Conservation (phyloP, 2,329 filamentous ascomycete species). For the Juglanconis juglandina region DNA sequence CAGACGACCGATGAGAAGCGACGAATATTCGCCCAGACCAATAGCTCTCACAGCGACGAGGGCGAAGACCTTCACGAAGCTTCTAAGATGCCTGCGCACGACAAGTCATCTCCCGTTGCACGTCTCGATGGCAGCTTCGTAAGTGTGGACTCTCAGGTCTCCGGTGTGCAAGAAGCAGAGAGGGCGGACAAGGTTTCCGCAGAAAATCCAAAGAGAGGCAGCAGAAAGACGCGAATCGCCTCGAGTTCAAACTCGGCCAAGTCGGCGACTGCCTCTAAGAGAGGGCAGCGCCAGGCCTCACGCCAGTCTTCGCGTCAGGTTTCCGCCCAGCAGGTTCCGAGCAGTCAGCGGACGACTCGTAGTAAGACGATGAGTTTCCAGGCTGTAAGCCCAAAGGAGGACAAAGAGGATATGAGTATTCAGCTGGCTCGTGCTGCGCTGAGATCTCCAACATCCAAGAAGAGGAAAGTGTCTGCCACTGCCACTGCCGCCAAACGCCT, state of each 20-base stretch:
- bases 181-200: neutral
- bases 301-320: neutral
- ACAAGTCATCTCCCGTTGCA: neutral
- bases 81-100: neutral
- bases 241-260: neutral
- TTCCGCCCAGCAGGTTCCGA: slow-evolving; percentile 1
- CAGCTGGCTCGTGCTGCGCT: slow-evolving; percentile 29
- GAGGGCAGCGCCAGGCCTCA: slow-evolving; percentile 6
- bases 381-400: slow-evolving; percentile 13
- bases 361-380: slow-evolving; percentile 19
- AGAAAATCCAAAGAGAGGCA: slow-evolving; percentile 2
- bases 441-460: slow-evolving; percentile 26
- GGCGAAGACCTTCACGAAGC: slow-evolving; percentile 8
- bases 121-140: slow-evolving; percentile 7
- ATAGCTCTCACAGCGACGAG: neutral
- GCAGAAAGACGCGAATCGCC: neutral
- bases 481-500: slow-evolving; percentile 21
- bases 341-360: slow-evolving; percentile 15
- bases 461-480: slow-evolving; percentile 17
- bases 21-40: neutral
- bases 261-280: neutral
- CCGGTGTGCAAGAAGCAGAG: slow-evolving; percentile 4
- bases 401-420: slow-evolving; percentile 26
- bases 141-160: slow-evolving; percentile 9
- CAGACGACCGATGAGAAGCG: neutral